Conservation (phyloP, 2,329 filamentous ascomycete genomes). For the Ceratocystis variospora region DNA sequence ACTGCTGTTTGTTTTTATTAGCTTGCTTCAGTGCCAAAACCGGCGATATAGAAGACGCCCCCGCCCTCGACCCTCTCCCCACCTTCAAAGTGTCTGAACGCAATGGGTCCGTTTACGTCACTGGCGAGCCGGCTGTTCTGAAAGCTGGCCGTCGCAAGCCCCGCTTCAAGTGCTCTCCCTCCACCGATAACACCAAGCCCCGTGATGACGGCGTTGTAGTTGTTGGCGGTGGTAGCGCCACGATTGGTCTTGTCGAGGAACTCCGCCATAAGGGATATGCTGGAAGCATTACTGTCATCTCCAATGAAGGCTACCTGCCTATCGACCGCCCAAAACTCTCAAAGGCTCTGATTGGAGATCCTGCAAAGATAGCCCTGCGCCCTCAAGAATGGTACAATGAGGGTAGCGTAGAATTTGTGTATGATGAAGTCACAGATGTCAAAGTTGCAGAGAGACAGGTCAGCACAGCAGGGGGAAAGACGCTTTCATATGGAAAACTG, state of each 20-base stretch:
- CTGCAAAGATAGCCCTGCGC: slow-evolving; percentile 63
- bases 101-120: slow-evolving; percentile 71
- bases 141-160: slow-evolving; percentile 62
- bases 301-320: slow-evolving; percentile 69
- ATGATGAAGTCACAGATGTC: slow-evolving; percentile 55
- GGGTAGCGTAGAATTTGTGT: slow-evolving; percentile 42
- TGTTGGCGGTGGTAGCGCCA: slow-evolving; percentile 75
- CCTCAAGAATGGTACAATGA: slow-evolving; percentile 63
- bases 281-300: slow-evolving; percentile 69
- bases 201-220: slow-evolving; percentile 60
- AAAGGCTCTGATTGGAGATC: slow-evolving; percentile 76
- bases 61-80: slow-evolving; percentile 72
- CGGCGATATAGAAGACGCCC: slow-evolving; percentile 90
- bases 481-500: slow-evolving; percentile 70
- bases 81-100: slow-evolving; percentile 71
- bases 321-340: slow-evolving; percentile 93
- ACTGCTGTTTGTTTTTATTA: slow-evolving; percentile 26
- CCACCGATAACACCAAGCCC: slow-evolving; percentile 29
- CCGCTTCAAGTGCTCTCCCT: neutral
- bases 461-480: slow-evolving; percentile 57
- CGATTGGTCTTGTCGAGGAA: slow-evolving; percentile 67
- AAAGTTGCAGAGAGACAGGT: slow-evolving; percentile 65
- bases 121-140: slow-evolving; percentile 63
- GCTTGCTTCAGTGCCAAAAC: slow-evolving; percentile 85
- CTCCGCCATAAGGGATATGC: slow-evolving; percentile 69